Evolutionary conservation across 1,284 basidiomycete genomes (phyloP), one percentile per base, ranked within the genome.

Genomic region (Trichosporon sp.): DNA sequence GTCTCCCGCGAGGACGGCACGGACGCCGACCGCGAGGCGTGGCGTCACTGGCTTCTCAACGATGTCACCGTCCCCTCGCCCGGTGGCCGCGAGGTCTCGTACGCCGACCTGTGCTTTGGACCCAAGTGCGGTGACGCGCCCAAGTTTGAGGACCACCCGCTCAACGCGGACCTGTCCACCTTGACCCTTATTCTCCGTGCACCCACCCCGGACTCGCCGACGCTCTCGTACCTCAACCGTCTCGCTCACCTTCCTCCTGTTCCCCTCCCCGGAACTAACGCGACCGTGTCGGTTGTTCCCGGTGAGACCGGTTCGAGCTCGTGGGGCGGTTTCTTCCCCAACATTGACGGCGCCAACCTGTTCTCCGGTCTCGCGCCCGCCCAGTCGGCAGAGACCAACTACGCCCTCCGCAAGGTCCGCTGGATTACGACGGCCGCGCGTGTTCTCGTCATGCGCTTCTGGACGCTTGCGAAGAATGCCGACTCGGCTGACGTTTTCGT

Each of bases 401-500:
- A 85, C 31, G 88, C 90, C 63, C 88, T 91, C 87, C 87, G 88
- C 80, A 90, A 89, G 71, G 88, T 89, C 58, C 90, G 88, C 72
- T 96, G 93, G 93, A 87, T 95, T 51, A 89, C 91, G 0, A 94
- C 95, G 76, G 94, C 95, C 3, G 87, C 87, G 13, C 86, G 90
- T n/a, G 89, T 91, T 0, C 86, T 95, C 56, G 87, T 93, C 65
- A 78, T 91, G 67, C 88, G 94, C 18, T 95, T 96, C 86, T 95
- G 90, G 87, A 89, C 91, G 65, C 86, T 97, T 34, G 89, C 92
- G 65, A 92, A 90, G 88, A 93, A 93, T 85, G 95, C 97, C 29
- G 93, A 98, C 84, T 95, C 93, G 2, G 89, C 96, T 25, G 96
- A 99, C 83, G 98, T 99, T 78, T 87, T 96, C 67, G 90, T 98